Percentiles rank a stretch among this genome's conserved stretches.
Evolutionary conservation across 2,329 filamentous ascomycete species (phyloP).

Genomic region (Pestalotiopsis sp.): DNA sequence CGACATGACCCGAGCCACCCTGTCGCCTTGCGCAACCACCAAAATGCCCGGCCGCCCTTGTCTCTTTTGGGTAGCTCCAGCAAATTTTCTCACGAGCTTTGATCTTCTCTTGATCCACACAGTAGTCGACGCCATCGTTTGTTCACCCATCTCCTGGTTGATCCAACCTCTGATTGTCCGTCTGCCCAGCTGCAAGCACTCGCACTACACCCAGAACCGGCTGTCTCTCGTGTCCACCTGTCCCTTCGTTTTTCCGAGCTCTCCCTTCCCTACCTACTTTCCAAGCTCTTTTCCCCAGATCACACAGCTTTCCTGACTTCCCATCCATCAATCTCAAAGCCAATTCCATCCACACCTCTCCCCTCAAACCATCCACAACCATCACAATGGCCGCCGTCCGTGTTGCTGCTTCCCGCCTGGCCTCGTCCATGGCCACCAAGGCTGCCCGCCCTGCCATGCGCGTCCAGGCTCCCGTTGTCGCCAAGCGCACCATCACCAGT

Average conservation of each 20-base stretch:
- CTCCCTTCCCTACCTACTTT: constrained; percentile 31
- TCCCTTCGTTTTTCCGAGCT: constrained; percentile 29
- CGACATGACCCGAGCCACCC: constrained; percentile 11
- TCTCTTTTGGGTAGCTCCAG: constrained; percentile 33
- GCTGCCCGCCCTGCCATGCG: constrained; percentile 77
- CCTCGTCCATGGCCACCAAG: constrained; percentile 76
- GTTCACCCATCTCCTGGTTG: constrained; percentile 16
- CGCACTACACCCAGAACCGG: constrained; percentile 10
- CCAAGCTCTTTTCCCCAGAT: constrained; percentile 31
- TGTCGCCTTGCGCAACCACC: constrained; percentile 14
- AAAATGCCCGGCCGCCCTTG: constrained; percentile 31
- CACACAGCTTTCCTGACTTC: constrained; percentile 23
- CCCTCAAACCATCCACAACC: constrained; percentile 46
- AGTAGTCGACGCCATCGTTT: constrained; percentile 14
- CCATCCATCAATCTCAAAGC: constrained; percentile 22
- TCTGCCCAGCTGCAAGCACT: constrained; percentile 12
- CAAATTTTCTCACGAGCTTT: constrained; percentile 29
- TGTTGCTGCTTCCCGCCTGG: constrained; percentile 77
- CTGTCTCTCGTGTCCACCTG: constrained; percentile 15
- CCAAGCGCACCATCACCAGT: constrained; percentile 79
- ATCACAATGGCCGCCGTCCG: constrained; percentile 80
- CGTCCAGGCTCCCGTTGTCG: constrained; percentile 59
- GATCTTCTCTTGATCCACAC: constrained; percentile 24
- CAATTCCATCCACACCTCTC: constrained; percentile 41
- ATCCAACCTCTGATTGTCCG: constrained; percentile 23